Evolutionary conservation across 108 stramenopile species (phyloP).

Genomic region (Skeletonema menzelii): DNA sequence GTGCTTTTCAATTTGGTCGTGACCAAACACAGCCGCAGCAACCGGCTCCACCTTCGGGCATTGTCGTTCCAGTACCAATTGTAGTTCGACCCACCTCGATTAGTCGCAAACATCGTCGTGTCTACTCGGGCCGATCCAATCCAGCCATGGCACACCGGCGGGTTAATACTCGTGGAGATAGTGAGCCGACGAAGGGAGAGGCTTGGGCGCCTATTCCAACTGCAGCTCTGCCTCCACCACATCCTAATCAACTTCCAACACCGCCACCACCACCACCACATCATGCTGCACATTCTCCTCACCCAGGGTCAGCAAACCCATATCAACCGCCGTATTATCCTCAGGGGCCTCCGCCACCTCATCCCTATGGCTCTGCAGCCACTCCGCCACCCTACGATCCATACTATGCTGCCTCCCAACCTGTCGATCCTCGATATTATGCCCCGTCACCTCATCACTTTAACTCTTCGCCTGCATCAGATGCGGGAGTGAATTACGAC

Average conservation of each 20-base stretch:
- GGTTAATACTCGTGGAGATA: conserved; percentile 66
- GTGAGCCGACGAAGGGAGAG: conserved; percentile 4
- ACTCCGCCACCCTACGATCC: conserved; percentile 7
- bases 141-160: conserved; percentile 71
- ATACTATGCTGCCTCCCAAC: conserved; percentile 3
- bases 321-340: conserved; percentile 23
- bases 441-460: conserved; percentile 4
- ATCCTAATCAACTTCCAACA: conserved; percentile 9
- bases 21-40: neutral
- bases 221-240: conserved; percentile 7
- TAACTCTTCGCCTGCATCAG: conserved; percentile 10
- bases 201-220: neutral
- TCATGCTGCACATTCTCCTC: neutral
- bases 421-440: conserved; percentile 2
- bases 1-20: neutral
- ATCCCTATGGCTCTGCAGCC: conserved; percentile 3
- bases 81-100: neutral
- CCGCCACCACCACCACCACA: conserved; percentile 6
- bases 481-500: conserved; percentile 9
- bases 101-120: conserved; percentile 68
- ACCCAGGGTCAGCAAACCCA: neutral
- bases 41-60: neutral
- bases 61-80: conserved; percentile 4
- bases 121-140: conserved; percentile 60
- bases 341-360: conserved; percentile 17